These are phyloP conservation scores for Funneliformis mosseae DNA, from an alignment of 192 early-diverging fungal species.

Conservation along the genomic window DNA sequence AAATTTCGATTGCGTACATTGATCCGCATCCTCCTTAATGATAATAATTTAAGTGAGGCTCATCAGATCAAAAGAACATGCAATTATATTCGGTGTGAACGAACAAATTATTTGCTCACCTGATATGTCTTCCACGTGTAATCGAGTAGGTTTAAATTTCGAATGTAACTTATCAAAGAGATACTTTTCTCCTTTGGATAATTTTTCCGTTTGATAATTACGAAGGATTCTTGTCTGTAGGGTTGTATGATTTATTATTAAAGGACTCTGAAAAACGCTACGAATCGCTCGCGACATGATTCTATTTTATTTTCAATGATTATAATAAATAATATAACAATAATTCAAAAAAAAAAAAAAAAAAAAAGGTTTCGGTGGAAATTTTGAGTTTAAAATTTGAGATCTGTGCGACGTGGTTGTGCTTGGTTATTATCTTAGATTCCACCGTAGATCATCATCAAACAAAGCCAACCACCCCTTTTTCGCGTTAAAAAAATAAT, in stretches of 20 bases:
- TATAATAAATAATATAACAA: no score
- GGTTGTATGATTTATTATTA: background rate
- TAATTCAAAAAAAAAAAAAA: no score
- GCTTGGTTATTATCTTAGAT: no score
- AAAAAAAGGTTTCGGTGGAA: no score
- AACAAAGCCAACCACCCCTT: background rate
- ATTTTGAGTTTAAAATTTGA: no score
- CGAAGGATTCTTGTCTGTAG: background rate
- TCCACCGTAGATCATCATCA: background rate
- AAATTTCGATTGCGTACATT: constrained; percentile 94
- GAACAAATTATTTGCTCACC: constrained; percentile 48
- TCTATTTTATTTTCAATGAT: no score
- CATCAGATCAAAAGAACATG: background rate
- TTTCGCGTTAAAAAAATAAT: background rate
- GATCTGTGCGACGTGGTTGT: no score
- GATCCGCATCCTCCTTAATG: constrained; percentile 91
- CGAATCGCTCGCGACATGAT: no score
- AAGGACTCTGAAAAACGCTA: background rate
- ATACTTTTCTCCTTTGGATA: constrained; percentile 68
- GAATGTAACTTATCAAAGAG: constrained; percentile 75
- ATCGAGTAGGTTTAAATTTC: constrained; percentile 67
- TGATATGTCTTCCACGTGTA: constrained; percentile 82
- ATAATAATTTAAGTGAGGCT: background rate
- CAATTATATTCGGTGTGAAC: background rate
- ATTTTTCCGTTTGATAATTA: background rate